Evolutionary conservation across 169 alveolate genomes (phyloP).

Genomic region (Cryptosporidium meleagridis): DNA sequence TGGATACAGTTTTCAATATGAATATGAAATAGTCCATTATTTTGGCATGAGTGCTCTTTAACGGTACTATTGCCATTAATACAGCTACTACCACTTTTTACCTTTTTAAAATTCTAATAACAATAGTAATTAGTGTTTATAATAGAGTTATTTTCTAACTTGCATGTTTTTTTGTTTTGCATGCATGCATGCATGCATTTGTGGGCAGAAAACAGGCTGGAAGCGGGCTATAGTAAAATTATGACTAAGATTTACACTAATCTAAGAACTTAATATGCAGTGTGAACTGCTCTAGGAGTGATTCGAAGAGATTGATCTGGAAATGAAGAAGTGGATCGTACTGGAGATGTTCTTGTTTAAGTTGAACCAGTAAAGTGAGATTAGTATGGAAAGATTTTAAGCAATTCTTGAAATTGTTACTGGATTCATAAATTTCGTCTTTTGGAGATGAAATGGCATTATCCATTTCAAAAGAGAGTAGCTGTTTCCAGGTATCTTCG

Average conservation of each 20-base stretch:
- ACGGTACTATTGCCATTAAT: not conserved
- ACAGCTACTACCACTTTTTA: not conserved
- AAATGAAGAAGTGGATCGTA: not conserved
- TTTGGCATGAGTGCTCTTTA: not conserved
- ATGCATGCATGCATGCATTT: not conserved
- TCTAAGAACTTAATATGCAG: not conserved
- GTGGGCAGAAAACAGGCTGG: not conserved
- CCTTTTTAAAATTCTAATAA: too few species aligned
- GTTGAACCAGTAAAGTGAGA: not conserved
- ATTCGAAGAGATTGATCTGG: not conserved
- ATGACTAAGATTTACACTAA: not conserved
- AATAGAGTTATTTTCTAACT: not conserved
- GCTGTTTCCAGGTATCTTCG: not conserved
- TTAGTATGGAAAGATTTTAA: not conserved
- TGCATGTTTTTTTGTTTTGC: not conserved
- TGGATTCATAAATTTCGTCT: conserved; percentile 28
- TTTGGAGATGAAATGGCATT: not conserved
- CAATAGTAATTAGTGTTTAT: not conserved
- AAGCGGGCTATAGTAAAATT: not conserved
- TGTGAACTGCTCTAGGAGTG: not conserved
- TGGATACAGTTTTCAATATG: conserved; percentile 50
- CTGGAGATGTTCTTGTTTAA: not conserved
- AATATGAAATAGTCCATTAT: not conserved
- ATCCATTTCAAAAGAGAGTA: not conserved
- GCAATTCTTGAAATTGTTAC: conserved; percentile 30